A percentile compares a stretch with the other conserved stretches of the same genome.
Conservation (phyloP, 805 yeast species). For the Candida piceae region DNA sequence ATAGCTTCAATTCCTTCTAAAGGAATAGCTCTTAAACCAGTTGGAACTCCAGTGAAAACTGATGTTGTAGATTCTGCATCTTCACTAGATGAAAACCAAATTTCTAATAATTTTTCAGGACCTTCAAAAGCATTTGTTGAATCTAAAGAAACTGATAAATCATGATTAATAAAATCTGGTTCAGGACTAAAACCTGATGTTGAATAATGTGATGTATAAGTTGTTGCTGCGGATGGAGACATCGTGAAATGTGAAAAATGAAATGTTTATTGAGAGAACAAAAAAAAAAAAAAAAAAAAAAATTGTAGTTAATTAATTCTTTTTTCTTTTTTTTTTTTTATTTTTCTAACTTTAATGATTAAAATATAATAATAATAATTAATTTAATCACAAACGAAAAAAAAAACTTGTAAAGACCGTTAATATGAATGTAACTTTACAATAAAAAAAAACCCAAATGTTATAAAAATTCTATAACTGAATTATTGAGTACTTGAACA, state of each 20-base stretch:
- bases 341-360: constrained; percentile 19
- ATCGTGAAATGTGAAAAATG: too few species aligned
- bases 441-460: constrained; percentile 27
- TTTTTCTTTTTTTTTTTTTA: constrained; percentile 13
- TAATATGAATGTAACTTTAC: constrained; percentile 9
- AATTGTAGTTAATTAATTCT: constrained; percentile 2
- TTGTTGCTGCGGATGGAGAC: constrained; percentile 4
- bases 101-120: constrained; percentile 87
- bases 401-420: constrained; percentile 19
- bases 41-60: constrained; percentile 8
- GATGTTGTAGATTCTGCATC: constrained; percentile 27
- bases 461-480: too few species aligned
- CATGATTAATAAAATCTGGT: constrained; percentile 59
- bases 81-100: constrained; percentile 71
- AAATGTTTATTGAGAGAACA: too few species aligned
- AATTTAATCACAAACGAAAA: constrained; percentile 23
- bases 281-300: too few species aligned
- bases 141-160: constrained; percentile 71
- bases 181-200: constrained; percentile 10
- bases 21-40: constrained; percentile 61
- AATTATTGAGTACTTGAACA: neutral
- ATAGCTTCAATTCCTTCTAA: constrained; percentile 64
- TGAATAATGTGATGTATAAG: constrained; percentile 8
- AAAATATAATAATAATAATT: too few species aligned
- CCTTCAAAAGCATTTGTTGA: constrained; percentile 95